phyloP scores from a whole-genome alignment of 1,284 basidiomycete species.

The Ceratobasidium sp. region DNA sequence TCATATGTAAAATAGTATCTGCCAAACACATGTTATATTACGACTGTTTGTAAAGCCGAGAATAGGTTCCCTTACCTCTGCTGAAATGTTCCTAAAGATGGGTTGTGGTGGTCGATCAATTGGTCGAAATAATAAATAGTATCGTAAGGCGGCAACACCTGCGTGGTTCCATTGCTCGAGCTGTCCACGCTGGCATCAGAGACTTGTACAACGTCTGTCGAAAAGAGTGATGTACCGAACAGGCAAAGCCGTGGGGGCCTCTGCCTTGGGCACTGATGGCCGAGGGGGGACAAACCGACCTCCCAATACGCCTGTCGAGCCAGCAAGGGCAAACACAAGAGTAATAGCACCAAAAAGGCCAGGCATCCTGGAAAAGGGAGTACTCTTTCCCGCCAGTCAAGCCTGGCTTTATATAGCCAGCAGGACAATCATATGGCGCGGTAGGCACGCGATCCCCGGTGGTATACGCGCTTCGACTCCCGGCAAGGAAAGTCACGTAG shows the following conservation, averaged over 20 bases:
- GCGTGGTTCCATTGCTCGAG: constrained; percentile 6
- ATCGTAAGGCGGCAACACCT: constrained; percentile 49
- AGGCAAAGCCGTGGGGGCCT: constrained; percentile 23
- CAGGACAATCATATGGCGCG: constrained; percentile 11
- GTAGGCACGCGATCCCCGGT: neutral
- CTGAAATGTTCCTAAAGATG: constrained; percentile 74
- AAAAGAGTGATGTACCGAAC: constrained; percentile 16
- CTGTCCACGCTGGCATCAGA: neutral
- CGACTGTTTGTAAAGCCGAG: constrained; percentile 55
- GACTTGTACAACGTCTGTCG: neutral
- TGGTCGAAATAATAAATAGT: constrained; percentile 71
- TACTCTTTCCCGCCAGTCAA: neutral
- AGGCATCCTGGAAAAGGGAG: constrained; percentile 7
- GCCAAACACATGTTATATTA: constrained; percentile 66
- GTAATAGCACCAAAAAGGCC: neutral
- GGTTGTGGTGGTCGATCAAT: constrained; percentile 72
- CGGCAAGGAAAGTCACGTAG: neutral
- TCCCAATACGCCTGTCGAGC: constrained; percentile 15
- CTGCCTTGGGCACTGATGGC: constrained; percentile 19
- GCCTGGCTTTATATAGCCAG: constrained; percentile 15
- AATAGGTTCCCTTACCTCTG: constrained; percentile 60
- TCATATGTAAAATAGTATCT: constrained; percentile 53
- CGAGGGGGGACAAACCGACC: constrained; percentile 13
- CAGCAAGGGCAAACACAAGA: constrained; percentile 22
- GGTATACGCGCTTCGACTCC: neutral